A percentile compares a stretch with the other conserved stretches of the same genome.
Evolutionary conservation across 148 eudicot genomes (phyloP).

Genomic region (Rhododendron ovatum): DNA sequence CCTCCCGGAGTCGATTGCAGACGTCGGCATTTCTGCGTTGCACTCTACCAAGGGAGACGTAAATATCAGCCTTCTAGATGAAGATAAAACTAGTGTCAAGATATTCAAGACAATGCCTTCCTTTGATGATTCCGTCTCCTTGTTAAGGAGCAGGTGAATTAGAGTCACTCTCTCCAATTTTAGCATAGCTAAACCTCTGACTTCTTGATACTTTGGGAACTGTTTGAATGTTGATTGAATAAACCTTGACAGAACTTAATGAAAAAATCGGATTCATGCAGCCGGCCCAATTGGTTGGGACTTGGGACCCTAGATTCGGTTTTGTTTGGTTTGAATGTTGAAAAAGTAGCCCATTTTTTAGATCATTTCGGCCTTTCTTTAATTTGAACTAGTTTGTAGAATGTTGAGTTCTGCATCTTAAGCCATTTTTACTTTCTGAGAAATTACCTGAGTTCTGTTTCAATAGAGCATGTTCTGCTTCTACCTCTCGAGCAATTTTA

Average conservation of each 20-base stretch:
- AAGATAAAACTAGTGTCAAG: conserved; percentile 9
- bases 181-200: not conserved
- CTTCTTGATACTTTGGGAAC: not conserved
- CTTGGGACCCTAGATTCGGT: too few species aligned
- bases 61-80: conserved; percentile 19
- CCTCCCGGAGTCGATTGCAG: conserved; percentile 37
- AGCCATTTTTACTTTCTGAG: not conserved
- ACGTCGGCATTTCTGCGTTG: conserved; percentile 3
- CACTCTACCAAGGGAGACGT: conserved; percentile 15
- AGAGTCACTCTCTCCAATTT: not conserved
- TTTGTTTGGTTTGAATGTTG: not conserved
- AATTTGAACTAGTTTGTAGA: not conserved
- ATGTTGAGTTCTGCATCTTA: not conserved
- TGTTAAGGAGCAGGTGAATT: conserved; percentile 43
- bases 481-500: not conserved
- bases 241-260: not conserved
- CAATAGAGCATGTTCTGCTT: not conserved
- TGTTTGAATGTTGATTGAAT: not conserved
- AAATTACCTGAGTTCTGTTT: not conserved
- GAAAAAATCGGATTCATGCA: too few species aligned
- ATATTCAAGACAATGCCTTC: conserved; percentile 34
- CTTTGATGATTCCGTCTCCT: conserved; percentile 29
- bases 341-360: too few species aligned
- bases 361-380: too few species aligned
- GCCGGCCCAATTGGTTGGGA: too few species aligned